Evolutionary conservation across 768 basidiomycete genomes (phyloP), one percentile per base, ranked within the genome.

Genomic region (Tylopilus cervinicoccineus): DNA sequence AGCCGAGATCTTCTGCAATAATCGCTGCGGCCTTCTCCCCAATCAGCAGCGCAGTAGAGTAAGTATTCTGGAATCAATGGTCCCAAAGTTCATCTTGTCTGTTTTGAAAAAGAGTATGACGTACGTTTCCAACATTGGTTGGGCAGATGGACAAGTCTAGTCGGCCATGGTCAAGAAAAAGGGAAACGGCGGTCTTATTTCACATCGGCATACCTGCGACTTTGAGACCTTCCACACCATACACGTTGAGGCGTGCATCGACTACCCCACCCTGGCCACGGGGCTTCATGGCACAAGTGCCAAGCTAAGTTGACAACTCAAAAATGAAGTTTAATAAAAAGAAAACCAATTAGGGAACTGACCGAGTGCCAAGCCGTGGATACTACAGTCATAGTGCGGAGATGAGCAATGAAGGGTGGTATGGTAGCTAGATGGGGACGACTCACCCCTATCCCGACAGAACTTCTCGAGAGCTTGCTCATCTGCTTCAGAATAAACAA

Each of bases 231-330:
- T 70, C 47, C 2, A 81, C 73, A 0, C 82, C 81, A 53, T 86
- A 84, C 7, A 86, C 83, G 48, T 80, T 82, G 39, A 86, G 60
- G 24, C 67, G 67, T 5, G 73, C 47, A 55, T 87, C 83, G 4
- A 87, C 81, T 6, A 88, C 85, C 5, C 84, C 86, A 2, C 74
- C 75, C 26, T 74, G 44, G 11, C 77, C 71, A 2, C 76, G 74
- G 0, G 80, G 73, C 61, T 84, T 84, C 84, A 86, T 86, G 0
- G 83, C 75, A 47, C 83, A 85, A 0, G 83, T 86, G 32, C 83
- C 83, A 4, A 81, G 68, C 81, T 83, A 14, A 45, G n/a, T 9
- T 8, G 4, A 9, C 8, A 9, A 3, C 5, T 36, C 17, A 9
- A 11, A 6, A 33, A 33, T 17, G n/a, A 2, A 8, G 12, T 16